phyloP scores from a whole-genome alignment of 106 monocot genomes.

The Amphibolis antarctica region DNA sequence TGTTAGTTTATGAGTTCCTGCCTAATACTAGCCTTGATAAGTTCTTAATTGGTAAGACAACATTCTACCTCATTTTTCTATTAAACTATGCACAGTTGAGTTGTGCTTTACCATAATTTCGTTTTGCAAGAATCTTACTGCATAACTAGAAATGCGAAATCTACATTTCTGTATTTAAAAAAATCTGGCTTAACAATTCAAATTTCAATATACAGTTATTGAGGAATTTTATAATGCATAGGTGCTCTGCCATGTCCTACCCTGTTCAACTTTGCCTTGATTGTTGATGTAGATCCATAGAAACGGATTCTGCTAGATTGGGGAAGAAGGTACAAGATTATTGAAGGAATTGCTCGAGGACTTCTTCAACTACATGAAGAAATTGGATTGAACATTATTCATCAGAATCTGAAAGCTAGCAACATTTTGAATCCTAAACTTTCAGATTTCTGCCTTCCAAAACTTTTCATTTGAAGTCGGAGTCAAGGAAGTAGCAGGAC shows the following conservation, averaged over 20 bases:
- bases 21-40: constrained; percentile 12
- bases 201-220: no score
- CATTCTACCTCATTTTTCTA: neutral
- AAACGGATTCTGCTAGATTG: constrained; percentile 27
- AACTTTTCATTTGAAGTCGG: constrained; percentile 18
- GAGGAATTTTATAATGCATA: no score
- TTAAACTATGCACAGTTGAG: neutral
- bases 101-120: no score
- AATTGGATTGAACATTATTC: constrained; percentile 6
- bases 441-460: constrained; percentile 29
- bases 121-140: no score
- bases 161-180: no score
- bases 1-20: constrained; percentile 12
- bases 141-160: no score
- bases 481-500: neutral
- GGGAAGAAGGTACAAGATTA: constrained; percentile 30
- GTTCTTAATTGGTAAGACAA: constrained; percentile 8
- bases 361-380: constrained; percentile 14
- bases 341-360: constrained; percentile 10
- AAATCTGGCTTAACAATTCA: no score
- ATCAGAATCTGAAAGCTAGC: constrained; percentile 12
- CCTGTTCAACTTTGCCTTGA: neutral
- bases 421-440: constrained; percentile 11
- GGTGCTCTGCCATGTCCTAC: neutral
- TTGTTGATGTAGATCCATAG: constrained; percentile 4